Evolutionary conservation across 139 green algal species (phyloP).

Genomic region (Picochlorum sp.): DNA sequence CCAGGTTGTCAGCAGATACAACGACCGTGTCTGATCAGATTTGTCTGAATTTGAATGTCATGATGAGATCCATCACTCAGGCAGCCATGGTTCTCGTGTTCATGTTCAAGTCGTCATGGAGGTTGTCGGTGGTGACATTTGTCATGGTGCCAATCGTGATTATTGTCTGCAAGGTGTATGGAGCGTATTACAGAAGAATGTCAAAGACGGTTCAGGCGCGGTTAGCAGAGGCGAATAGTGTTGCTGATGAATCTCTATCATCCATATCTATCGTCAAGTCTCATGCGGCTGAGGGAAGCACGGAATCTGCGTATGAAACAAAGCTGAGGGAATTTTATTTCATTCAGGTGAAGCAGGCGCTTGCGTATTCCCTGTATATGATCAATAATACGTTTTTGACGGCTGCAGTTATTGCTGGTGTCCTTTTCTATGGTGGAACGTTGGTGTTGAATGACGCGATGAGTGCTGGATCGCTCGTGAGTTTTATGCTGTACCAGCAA

Average conservation of each 20-base stretch:
- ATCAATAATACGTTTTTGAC: conserved; percentile 60
- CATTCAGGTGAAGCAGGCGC: conserved; percentile 20
- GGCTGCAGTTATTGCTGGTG: conserved; percentile 43
- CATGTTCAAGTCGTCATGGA: conserved; percentile 75
- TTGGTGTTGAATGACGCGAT: conserved; percentile 47
- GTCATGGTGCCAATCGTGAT: conserved; percentile 66
- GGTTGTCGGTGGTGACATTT: conserved; percentile 71
- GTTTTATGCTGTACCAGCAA: conserved; percentile 80
- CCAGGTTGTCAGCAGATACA: conserved; percentile 64
- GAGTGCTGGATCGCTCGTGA: conserved; percentile 49
- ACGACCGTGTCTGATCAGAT: conserved; percentile 61
- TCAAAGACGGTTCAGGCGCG: conserved; percentile 61
- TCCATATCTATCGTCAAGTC: conserved; percentile 69
- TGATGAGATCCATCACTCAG: conserved; percentile 44
- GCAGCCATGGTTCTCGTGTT: conserved; percentile 66
- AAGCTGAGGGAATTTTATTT: conserved; percentile 45
- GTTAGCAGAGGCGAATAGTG: conserved; percentile 65
- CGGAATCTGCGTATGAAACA: conserved; percentile 41
- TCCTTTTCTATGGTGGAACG: conserved; percentile 52
- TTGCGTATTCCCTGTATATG: conserved; percentile 36
- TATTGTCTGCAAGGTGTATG: conserved; percentile 70
- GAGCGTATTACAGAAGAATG: conserved; percentile 57
- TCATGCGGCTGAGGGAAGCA: conserved; percentile 51
- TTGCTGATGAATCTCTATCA: conserved; percentile 62
- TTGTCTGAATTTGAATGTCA: conserved; percentile 73